Evolutionary conservation across 441 rosid genomes (phyloP).

Genomic region (Breynia disticha): DNA sequence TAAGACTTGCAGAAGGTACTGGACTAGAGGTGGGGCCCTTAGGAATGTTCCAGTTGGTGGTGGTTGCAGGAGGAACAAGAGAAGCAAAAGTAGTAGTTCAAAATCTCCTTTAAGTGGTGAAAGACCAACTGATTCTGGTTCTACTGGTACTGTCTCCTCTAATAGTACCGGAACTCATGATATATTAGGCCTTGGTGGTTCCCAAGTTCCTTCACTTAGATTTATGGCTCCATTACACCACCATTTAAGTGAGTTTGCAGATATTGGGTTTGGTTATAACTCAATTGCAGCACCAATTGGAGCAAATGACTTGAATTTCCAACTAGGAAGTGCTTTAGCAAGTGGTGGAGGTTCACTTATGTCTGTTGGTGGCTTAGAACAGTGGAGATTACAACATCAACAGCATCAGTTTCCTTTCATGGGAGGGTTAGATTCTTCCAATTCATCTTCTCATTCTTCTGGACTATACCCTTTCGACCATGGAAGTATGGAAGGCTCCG

Average conservation of each 20-base stretch:
- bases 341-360: slow-evolving; percentile 25
- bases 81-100: slow-evolving; percentile 55
- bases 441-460: slow-evolving; percentile 17
- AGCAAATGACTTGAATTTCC: slow-evolving; percentile 45
- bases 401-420: slow-evolving; percentile 44
- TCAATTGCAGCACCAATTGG: slow-evolving; percentile 47
- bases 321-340: slow-evolving; percentile 30
- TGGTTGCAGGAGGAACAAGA: slow-evolving; percentile 82
- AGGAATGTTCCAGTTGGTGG: slow-evolving; percentile 88
- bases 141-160: slow-evolving; percentile 33
- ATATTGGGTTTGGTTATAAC: slow-evolving; percentile 21
- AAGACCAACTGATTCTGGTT: slow-evolving; percentile 29
- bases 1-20: slow-evolving; percentile 88
- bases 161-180: slow-evolving; percentile 35
- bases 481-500: slow-evolving; percentile 22
- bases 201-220: slow-evolving; percentile 42
- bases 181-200: slow-evolving; percentile 37
- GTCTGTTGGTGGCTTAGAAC: slow-evolving; percentile 40
- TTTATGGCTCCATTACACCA: slow-evolving; percentile 61
- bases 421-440: slow-evolving; percentile 49
- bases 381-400: slow-evolving; percentile 48
- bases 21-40: slow-evolving; percentile 95
- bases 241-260: slow-evolving; percentile 37
- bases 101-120: slow-evolving; percentile 37
- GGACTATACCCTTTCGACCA: slow-evolving; percentile 55